Percentiles rank a stretch among this genome's conserved stretches.
Conservation (phyloP, 352 stramenopile species). For the Globisporangium radiosum region DNA sequence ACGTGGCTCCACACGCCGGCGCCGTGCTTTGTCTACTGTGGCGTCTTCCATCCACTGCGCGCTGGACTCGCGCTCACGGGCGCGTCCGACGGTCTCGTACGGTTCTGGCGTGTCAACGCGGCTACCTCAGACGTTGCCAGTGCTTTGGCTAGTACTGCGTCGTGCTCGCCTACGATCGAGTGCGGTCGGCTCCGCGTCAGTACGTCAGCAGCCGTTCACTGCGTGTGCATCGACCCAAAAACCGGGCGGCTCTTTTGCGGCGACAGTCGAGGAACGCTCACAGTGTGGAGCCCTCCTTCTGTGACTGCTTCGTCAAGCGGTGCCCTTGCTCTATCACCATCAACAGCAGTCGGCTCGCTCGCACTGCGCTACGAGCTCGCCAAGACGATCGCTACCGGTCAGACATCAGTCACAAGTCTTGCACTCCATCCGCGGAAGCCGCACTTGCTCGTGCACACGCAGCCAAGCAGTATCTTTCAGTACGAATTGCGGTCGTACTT, state of each 20-base stretch:
- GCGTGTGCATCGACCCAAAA: conserved; percentile 41
- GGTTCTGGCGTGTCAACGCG: conserved; percentile 26
- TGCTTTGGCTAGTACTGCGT: too few species aligned
- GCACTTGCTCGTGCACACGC: conserved; percentile 59
- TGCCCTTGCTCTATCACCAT: background rate
- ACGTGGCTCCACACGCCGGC: conserved; percentile 52
- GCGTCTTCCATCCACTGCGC: conserved; percentile 32
- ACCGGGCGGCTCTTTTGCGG: conserved; percentile 48
- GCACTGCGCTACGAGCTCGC: conserved; percentile 24
- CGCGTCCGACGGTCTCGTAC: conserved; percentile 44
- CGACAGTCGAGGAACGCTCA: conserved; percentile 37
- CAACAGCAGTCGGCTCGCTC: background rate
- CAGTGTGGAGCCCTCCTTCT: conserved; percentile 26
- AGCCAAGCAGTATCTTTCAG: conserved; percentile 54
- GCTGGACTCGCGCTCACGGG: conserved; percentile 35
- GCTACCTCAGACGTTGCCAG: background rate
- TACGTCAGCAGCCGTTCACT: conserved; percentile 29
- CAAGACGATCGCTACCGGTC: conserved; percentile 48
- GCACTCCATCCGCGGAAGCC: conserved; percentile 55
- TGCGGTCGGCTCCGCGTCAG: conserved; percentile 15
- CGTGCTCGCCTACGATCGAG: background rate
- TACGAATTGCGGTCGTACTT: conserved; percentile 73
- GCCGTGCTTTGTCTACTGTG: conserved; percentile 61
- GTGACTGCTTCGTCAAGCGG: background rate
- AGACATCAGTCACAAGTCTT: conserved; percentile 45